A percentile compares a stretch with the other conserved stretches of the same genome.
phyloP scores from a whole-genome alignment of 177 flowering plant genomes.

The Vitis hybrid region DNA sequence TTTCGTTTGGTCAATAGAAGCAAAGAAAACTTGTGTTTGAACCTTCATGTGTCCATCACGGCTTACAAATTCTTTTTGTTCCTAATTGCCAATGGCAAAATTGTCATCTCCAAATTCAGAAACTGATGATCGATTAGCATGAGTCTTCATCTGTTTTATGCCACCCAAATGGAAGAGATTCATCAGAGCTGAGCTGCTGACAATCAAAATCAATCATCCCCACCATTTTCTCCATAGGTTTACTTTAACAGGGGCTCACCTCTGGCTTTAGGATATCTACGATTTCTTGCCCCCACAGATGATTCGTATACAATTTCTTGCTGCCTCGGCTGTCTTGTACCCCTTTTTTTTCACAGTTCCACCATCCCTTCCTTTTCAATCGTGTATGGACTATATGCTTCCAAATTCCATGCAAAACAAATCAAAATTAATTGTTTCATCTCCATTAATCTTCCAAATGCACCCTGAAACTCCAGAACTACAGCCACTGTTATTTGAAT shows the following conservation, averaged over 20 bases:
- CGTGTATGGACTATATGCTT: not conserved
- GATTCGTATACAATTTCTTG: too few relatives aligned
- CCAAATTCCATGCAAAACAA: slow-evolving; percentile 16
- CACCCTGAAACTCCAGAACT: not conserved
- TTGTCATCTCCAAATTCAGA: slow-evolving; percentile 94
- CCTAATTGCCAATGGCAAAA: slow-evolving; percentile 93
- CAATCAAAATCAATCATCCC: slow-evolving; percentile 98
- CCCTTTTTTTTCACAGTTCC: too few relatives aligned
- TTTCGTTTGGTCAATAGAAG: slow-evolving; percentile 91
- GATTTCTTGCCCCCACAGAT: too few relatives aligned
- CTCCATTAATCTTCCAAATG: slow-evolving; percentile 11
- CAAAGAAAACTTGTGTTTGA: slow-evolving; percentile 72
- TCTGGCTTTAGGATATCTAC: slow-evolving; percentile 75
- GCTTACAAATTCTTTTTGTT: slow-evolving; percentile 72
- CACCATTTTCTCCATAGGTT: slow-evolving; percentile 93
- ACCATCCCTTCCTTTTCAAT: too few relatives aligned
- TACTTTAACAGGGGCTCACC: slow-evolving; percentile 95
- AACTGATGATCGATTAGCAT: slow-evolving; percentile 52
- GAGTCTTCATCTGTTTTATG: slow-evolving; percentile 68
- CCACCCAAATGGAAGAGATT: slow-evolving; percentile 52
- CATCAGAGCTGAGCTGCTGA: slow-evolving; percentile 92
- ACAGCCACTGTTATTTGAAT: not conserved
- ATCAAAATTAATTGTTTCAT: not conserved
- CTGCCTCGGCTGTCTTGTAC: fast-evolving
- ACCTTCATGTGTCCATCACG: slow-evolving; percentile 94